A percentile compares a stretch with the other conserved stretches of the same genome.
phyloP scores from a whole-genome alignment of 2,329 filamentous ascomycete genomes.

The Periconia sp. region DNA sequence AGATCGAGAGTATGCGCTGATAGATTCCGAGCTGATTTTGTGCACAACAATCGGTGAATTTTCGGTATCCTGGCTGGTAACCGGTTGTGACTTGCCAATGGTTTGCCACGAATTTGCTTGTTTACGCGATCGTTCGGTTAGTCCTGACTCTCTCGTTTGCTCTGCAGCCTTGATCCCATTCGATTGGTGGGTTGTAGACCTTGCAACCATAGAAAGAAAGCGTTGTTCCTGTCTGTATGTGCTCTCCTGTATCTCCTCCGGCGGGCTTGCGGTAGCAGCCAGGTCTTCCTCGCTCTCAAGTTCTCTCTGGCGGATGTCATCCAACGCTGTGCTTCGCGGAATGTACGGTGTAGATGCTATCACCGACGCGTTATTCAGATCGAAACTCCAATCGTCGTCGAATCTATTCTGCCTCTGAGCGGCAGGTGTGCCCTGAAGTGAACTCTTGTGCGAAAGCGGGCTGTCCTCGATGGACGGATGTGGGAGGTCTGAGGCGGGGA shows the following conservation, averaged over 20 bases:
- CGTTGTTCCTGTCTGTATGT: slow-evolving; percentile 30
- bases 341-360: slow-evolving; percentile 52
- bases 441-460: slow-evolving; percentile 42
- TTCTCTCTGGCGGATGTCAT: slow-evolving; percentile 48
- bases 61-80: slow-evolving; percentile 26
- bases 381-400: slow-evolving; percentile 43
- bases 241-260: slow-evolving; percentile 32
- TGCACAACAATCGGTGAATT: slow-evolving; percentile 38
- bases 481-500: slow-evolving; percentile 36
- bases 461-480: slow-evolving; percentile 47
- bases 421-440: slow-evolving; percentile 27
- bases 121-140: slow-evolving; percentile 20
- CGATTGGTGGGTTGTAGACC: slow-evolving; percentile 9
- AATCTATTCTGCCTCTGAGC: slow-evolving; percentile 18
- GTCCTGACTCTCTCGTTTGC: slow-evolving; percentile 4
- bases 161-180: slow-evolving; percentile 6
- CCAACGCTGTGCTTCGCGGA: slow-evolving; percentile 44
- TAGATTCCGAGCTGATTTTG: slow-evolving; percentile 35
- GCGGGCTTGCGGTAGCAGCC: slow-evolving; percentile 30
- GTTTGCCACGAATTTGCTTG: slow-evolving; percentile 34
- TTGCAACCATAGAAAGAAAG: slow-evolving; percentile 15
- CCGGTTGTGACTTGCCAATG: slow-evolving; percentile 29
- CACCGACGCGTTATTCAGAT: slow-evolving; percentile 49
- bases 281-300: slow-evolving; percentile 42
- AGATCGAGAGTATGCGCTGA: slow-evolving; percentile 25